Evolutionary conservation across 2,329 filamentous ascomycete genomes (phyloP), one percentile per base, ranked within the genome.

Genomic region (Fusarium sp.): DNA sequence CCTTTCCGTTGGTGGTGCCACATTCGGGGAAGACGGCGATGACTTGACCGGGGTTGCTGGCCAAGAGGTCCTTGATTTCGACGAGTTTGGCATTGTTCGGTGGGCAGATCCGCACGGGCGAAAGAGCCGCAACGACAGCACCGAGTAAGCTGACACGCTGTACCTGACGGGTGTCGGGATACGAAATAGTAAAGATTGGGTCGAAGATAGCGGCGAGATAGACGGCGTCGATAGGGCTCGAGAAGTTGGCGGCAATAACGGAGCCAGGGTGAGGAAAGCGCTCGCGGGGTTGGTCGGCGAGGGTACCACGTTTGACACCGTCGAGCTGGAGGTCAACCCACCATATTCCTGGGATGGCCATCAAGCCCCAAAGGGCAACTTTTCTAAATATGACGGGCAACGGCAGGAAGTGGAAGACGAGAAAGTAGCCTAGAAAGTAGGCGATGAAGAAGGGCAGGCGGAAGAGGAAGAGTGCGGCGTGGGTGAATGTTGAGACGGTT

Each of bases 311-410:
- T 77, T 92, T 93, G 49, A 99, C 95, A 55, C 94, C 94, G 74
- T 99, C 95, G 65, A 99, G 92, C 76, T 97, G 94, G n/a, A 99
- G 81, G 76, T 99, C 95, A 53, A 97, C 89, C 94, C 94, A 98
- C 93, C 93, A 98, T 54, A 99, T 91, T 25, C 95, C 94, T 0
- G 93, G 92, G 56, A 96, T 90, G 33, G 88, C 90, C 67, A 99
- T 85, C 65, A 98, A 85, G 58, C 87, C 84, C 94, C 95, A 98
- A 49, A 98, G 79, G 44, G 92, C 86, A 11, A 91, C 86, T 78
- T 98, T 98, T 71, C 92, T 92, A 38, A 88, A 71, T 55, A 82
- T 74, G 29, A 79, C 76, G 13, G 84, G 84, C 17, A 86, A 73
- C 0, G 93, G 93, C 13, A 97, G 84, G 83, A 89, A 91, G 78